Evolutionary conservation across 2,329 filamentous ascomycete species (phyloP), one percentile per base, ranked within the genome.

Genomic region (Xenosphaeropsis pyriputrescens): DNA sequence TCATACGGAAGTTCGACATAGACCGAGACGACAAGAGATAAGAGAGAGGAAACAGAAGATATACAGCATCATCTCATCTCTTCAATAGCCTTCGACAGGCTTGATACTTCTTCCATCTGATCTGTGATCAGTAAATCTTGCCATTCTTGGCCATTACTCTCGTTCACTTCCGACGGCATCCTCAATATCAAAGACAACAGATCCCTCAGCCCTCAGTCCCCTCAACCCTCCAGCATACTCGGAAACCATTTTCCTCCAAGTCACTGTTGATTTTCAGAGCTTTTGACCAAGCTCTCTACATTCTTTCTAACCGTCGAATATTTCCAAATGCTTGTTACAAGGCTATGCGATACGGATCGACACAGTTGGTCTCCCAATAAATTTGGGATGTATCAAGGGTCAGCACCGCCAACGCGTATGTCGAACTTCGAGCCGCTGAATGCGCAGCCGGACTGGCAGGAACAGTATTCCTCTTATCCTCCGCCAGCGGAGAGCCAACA

Each of bases 291-390:
- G 22, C 22, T 26, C 22, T 26, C 22, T 26, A 26, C 8, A 26
- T 26, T 26, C 22, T 26, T 26, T 26, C 22, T 39, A 26, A 34
- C 37, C 22, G 22, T 11, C 22, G 22, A 26, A 26, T 26, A 6
- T 9, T 39, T 29, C 37, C 32, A 14, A 55, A 57, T 57, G 54
- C 52, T 57, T 49, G 54, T 54, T 47, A 52, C 51, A 51, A 51
- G 52, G 51, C 50, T 49, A 54, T 55, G 47, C 48, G 52, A 57
- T 45, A 51, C 49, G 47, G 52, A 50, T 52, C 50, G 53, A 52
- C 54, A 55, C 42, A 53, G 50, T 53, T 57, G 54, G 54, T 51
- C 52, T 50, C 51, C 52, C 47, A 54, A 48, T 40, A 57, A 56
- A 49, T 50, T 56, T 41, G 52, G 52, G 41, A 46, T 51, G 22